These are phyloP conservation scores for Chaetoscypha palmicola DNA, from an alignment of 2,329 filamentous ascomycete genomes.

Conservation along the genomic window DNA sequence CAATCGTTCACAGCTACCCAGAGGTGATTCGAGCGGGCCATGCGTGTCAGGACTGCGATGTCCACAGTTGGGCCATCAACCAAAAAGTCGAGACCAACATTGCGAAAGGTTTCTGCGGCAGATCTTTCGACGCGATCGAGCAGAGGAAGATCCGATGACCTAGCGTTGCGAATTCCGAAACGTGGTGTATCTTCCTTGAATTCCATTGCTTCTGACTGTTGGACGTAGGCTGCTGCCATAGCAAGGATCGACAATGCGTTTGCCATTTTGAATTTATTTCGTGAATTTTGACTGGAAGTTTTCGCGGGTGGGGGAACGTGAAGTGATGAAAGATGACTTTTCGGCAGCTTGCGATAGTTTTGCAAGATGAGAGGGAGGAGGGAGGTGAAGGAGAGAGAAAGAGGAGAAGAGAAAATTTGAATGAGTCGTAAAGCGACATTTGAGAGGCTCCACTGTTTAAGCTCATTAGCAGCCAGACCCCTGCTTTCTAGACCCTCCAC, in stretches of 20 bases:
- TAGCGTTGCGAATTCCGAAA: slow-evolving; percentile 22
- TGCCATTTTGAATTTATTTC: slow-evolving; percentile 11
- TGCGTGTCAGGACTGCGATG: slow-evolving; percentile 14
- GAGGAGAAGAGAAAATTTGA: slow-evolving; percentile 1
- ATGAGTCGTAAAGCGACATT: no score
- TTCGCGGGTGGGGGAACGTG: background rate
- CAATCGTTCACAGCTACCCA: slow-evolving; percentile 25
- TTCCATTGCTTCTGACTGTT: slow-evolving; percentile 20
- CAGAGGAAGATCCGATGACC: slow-evolving; percentile 24
- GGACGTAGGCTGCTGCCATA: slow-evolving; percentile 24
- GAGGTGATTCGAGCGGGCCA: slow-evolving; percentile 24
- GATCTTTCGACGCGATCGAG: slow-evolving; percentile 28
- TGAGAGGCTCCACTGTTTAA: no score
- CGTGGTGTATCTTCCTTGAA: slow-evolving; percentile 10
- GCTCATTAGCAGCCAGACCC: no score
- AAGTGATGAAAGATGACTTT: background rate
- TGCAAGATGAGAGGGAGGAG: background rate
- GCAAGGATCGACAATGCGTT: slow-evolving; percentile 25
- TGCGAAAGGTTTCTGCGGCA: slow-evolving; percentile 25
- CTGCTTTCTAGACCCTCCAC: background rate
- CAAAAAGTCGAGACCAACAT: slow-evolving; percentile 20
- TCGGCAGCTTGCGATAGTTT: background rate
- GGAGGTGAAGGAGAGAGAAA: background rate
- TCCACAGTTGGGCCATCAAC: slow-evolving; percentile 22
- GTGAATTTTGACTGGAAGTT: background rate